Evolutionary conservation across 768 basidiomycete species (phyloP).

Genomic region (Lyophyllum shimeji): DNA sequence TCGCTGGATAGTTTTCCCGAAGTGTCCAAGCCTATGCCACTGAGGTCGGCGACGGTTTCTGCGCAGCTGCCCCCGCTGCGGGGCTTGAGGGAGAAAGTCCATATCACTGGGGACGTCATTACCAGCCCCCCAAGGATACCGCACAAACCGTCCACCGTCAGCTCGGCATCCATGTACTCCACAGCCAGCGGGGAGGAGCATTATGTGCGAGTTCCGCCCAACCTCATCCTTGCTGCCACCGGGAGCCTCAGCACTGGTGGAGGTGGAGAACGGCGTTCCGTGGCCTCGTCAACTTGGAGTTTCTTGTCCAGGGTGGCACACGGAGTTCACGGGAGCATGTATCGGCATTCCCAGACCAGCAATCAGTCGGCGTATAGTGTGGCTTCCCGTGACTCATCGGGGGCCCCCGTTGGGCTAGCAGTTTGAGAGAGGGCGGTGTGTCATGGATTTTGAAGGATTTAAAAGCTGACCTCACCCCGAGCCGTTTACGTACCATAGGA

Average conservation of each 20-base stretch:
- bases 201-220: conserved; percentile 24
- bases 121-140: conserved; percentile 9
- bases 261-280: conserved; percentile 17
- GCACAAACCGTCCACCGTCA: conserved; percentile 29
- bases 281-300: conserved; percentile 17
- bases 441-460: not conserved
- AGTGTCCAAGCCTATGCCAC: conserved; percentile 13
- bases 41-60: conserved; percentile 13
- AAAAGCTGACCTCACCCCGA: conserved; percentile 5
- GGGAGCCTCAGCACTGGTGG: conserved; percentile 19
- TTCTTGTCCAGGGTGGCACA: conserved; percentile 14
- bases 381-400: conserved; percentile 14
- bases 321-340: conserved; percentile 4
- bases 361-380: conserved; percentile 6
- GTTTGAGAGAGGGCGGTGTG: conserved; percentile 15
- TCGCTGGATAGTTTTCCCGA: conserved; percentile 1
- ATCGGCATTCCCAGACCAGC: conserved; percentile 16
- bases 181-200: conserved; percentile 31
- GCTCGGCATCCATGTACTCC: conserved; percentile 27
- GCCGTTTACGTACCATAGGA: conserved; percentile 3
- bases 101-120: not conserved
- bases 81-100: not conserved
- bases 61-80: conserved; percentile 7
- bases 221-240: conserved; percentile 37
- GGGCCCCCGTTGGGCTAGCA: conserved; percentile 18